phyloP scores from a whole-genome alignment of 1,284 basidiomycete species.

The Gymnopus androsaceus region DNA sequence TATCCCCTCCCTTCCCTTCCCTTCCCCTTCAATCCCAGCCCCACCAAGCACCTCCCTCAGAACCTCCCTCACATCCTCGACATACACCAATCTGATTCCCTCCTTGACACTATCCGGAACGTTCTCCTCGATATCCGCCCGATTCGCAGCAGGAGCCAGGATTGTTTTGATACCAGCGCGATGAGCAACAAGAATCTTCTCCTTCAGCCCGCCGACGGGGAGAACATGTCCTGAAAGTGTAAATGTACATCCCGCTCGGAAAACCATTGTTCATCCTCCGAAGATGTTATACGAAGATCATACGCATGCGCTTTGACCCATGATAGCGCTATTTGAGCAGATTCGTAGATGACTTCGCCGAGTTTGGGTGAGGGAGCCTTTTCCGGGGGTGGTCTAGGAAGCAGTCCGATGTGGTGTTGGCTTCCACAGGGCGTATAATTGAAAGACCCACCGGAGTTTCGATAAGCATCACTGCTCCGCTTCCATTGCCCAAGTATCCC shows the following conservation, averaged over 20 bases:
- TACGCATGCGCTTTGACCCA: constrained; percentile 93
- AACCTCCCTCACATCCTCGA: constrained; percentile 88
- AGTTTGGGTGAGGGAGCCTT: constrained; percentile 90
- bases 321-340: constrained; percentile 90
- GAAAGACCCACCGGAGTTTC: constrained; percentile 80
- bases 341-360: constrained; percentile 96
- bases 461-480: constrained; percentile 95
- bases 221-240: constrained; percentile 92
- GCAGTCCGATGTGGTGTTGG: too few species aligned
- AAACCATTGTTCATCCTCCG: constrained; percentile 74
- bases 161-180: constrained; percentile 92
- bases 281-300: constrained; percentile 83
- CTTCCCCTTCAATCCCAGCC: constrained; percentile 42
- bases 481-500: constrained; percentile 95
- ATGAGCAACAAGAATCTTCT: constrained; percentile 94
- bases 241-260: constrained; percentile 87
- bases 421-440: too few species aligned
- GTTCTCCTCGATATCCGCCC: constrained; percentile 93
- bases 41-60: constrained; percentile 82
- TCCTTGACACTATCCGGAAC: constrained; percentile 93
- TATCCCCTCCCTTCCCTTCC: not conserved
- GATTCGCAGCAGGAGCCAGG: constrained; percentile 84
- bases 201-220: constrained; percentile 91
- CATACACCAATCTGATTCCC: constrained; percentile 91
- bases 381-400: constrained; percentile 85